phyloP scores from a whole-genome alignment of 148 eudicot species.

The Rhododendron vialii region DNA sequence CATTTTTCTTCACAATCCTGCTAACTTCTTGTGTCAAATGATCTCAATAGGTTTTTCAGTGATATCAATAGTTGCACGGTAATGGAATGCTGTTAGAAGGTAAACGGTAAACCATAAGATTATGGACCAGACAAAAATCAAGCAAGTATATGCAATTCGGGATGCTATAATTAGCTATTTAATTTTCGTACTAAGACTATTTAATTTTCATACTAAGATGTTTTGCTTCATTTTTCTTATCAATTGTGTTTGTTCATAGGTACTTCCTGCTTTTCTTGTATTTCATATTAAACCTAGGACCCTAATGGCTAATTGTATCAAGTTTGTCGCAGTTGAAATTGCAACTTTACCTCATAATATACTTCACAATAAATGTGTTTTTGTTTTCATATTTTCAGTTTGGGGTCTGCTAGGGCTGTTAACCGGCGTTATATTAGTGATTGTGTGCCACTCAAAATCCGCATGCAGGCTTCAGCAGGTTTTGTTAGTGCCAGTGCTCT shows the following conservation, averaged over 20 bases:
- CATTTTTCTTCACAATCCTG: not conserved
- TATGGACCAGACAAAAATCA: not conserved
- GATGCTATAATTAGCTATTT: not conserved
- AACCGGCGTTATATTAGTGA: slow-evolving; percentile 83
- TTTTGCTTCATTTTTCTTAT: not conserved
- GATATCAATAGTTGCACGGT: not conserved
- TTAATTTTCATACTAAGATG: not conserved
- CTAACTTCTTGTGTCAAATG: not conserved
- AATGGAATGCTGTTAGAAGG: not conserved
- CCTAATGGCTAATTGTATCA: not conserved
- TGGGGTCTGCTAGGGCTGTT: slow-evolving; percentile 84
- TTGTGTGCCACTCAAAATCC: slow-evolving; percentile 71
- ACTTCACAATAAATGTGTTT: not conserved
- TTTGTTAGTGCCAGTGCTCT: slow-evolving; percentile 90
- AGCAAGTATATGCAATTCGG: not conserved
- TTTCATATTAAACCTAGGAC: not conserved
- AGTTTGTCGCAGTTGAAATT: slow-evolving; percentile 2
- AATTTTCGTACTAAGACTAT: not conserved
- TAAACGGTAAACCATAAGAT: not conserved
- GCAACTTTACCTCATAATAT: not conserved
- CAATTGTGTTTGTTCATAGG: not conserved
- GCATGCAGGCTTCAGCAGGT: slow-evolving; percentile 85
- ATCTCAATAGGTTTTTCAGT: slow-evolving; percentile 1
- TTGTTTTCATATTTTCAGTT: slow-evolving; percentile 28
- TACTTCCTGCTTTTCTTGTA: not conserved